phyloP scores from a whole-genome alignment of 2,329 filamentous ascomycete genomes.

The Pezicula radicicola region DNA sequence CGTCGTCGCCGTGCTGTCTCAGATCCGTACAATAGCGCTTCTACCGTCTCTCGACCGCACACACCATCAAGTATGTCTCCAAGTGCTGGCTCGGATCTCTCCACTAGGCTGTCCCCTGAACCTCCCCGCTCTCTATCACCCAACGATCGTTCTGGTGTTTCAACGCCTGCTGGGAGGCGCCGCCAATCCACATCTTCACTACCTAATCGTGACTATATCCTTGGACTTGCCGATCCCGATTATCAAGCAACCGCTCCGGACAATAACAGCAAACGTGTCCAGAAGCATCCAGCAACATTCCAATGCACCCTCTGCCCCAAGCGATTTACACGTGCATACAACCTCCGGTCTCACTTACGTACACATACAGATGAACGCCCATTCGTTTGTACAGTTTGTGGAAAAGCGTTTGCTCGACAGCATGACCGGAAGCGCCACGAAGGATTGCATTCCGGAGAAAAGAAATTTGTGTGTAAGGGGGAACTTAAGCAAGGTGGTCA shows the following conservation, averaged over 20 bases:
- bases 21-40: slow-evolving; percentile 27
- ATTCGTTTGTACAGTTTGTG: slow-evolving; percentile 95
- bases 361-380: slow-evolving; percentile 97
- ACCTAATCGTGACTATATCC: slow-evolving; percentile 70
- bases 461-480: slow-evolving; percentile 97
- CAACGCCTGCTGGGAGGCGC: slow-evolving; percentile 38
- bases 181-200: slow-evolving; percentile 60
- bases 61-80: slow-evolving; percentile 52
- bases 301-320: slow-evolving; percentile 93
- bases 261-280: slow-evolving; percentile 70
- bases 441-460: slow-evolving; percentile 92
- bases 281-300: slow-evolving; percentile 97
- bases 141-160: slow-evolving; percentile 49
- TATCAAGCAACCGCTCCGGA: slow-evolving; percentile 66
- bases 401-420: slow-evolving; percentile 95
- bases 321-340: slow-evolving; percentile 94
- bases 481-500: slow-evolving; percentile 77
- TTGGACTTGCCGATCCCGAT: slow-evolving; percentile 85
- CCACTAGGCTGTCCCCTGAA: slow-evolving; percentile 38
- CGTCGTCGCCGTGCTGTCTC: slow-evolving; percentile 31
- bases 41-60: slow-evolving; percentile 43
- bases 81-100: slow-evolving; percentile 47
- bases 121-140: slow-evolving; percentile 55
- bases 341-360: slow-evolving; percentile 88
- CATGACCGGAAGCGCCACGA: slow-evolving; percentile 98